Evolutionary conservation across 2,329 filamentous ascomycete genomes (phyloP).

Genomic region (Diplodia corticola): DNA sequence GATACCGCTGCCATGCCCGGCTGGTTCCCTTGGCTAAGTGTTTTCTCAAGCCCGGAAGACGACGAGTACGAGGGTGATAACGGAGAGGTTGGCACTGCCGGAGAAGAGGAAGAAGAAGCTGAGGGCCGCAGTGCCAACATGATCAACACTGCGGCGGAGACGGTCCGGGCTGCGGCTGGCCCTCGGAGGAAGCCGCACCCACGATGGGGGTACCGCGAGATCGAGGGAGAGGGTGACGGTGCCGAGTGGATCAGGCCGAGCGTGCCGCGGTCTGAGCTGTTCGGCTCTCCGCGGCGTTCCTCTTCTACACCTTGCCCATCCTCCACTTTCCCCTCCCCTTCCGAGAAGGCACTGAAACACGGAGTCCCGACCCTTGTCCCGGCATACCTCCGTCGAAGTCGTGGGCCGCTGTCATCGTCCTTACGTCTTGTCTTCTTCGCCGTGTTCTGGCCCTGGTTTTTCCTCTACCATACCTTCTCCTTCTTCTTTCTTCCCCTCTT

Average conservation of each 20-base stretch:
- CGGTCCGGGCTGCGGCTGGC: no score
- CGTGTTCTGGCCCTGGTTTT: neutral
- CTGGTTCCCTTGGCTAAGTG: neutral
- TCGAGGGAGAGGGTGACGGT: neutral
- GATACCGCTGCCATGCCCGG: neutral
- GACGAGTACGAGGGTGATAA: neutral
- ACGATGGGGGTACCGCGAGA: neutral
- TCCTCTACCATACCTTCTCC: neutral
- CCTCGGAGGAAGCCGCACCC: neutral
- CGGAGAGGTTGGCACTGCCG: neutral
- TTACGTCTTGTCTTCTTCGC: neutral
- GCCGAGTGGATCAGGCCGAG: constrained; percentile 13
- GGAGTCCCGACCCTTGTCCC: neutral
- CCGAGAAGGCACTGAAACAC: neutral
- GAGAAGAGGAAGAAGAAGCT: neutral
- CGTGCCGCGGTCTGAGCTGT: neutral
- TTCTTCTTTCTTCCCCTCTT: neutral
- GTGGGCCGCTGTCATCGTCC: neutral
- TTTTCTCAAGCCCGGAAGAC: neutral
- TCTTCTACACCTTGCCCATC: neutral
- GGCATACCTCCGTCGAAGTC: neutral
- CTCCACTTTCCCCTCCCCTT: neutral
- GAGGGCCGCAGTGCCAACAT: neutral
- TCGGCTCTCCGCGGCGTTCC: neutral
- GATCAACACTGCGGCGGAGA: neutral